phyloP scores from a whole-genome alignment of 2,329 filamentous ascomycete genomes.

The Fusarium citri region DNA sequence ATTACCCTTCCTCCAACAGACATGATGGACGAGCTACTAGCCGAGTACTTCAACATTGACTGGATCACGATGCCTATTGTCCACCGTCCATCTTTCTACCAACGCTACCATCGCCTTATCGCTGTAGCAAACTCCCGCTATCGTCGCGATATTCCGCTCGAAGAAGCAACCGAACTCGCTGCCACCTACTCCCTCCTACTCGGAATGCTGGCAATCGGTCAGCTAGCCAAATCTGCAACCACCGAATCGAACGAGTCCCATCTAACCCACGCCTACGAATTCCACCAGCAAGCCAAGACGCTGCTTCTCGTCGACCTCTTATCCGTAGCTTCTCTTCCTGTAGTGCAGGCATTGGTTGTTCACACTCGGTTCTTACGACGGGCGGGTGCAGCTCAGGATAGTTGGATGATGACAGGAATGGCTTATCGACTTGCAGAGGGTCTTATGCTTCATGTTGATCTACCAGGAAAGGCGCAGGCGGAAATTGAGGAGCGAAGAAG shows the following conservation, averaged over 20 bases:
- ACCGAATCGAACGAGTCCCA: conserved; percentile 19
- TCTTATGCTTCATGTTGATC: conserved; percentile 38
- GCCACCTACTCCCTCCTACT: conserved; percentile 42
- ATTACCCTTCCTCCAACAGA: conserved; percentile 41
- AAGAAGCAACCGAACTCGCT: conserved; percentile 44
- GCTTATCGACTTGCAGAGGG: conserved; percentile 44
- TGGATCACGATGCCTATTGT: conserved; percentile 44
- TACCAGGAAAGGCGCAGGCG: conserved; percentile 38
- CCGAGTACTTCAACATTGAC: conserved; percentile 44
- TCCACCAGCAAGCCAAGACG: conserved; percentile 41
- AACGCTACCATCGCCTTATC: conserved; percentile 45
- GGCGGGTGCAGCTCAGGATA: conserved; percentile 34
- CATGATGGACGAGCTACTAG: conserved; percentile 45
- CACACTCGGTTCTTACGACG: conserved; percentile 42
- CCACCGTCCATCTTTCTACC: conserved; percentile 41
- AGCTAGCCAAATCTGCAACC: conserved; percentile 28
- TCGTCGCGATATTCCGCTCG: conserved; percentile 44
- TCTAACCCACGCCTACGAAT: conserved; percentile 33
- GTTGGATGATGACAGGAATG: conserved; percentile 43
- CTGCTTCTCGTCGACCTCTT: conserved; percentile 42
- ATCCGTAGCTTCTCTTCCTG: conserved; percentile 35
- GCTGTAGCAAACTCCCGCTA: conserved; percentile 46
- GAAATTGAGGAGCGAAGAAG: conserved; percentile 42
- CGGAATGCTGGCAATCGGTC: conserved; percentile 45
- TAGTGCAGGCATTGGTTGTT: conserved; percentile 44